These are phyloP conservation scores for Podospora fimiseda DNA, from an alignment of 495 filamentous ascomycete genomes.

Conservation along the genomic window DNA sequence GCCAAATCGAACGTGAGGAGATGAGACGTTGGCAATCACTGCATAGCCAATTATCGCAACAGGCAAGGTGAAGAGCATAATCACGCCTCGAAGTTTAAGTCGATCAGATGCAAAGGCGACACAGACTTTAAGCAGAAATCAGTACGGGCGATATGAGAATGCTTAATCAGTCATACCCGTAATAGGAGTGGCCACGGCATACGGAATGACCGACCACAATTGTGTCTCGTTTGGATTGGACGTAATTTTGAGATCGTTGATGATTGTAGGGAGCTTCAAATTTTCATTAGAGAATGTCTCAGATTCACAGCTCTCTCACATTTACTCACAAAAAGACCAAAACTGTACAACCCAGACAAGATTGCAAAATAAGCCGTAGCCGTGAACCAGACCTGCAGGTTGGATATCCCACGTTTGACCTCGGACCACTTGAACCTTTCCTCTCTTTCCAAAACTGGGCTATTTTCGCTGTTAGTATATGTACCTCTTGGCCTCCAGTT, in stretches of 20 bases:
- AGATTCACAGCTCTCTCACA: too few relatives aligned
- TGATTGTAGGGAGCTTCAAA: conserved; percentile 62
- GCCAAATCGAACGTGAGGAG: conserved; percentile 59
- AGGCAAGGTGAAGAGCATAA: conserved; percentile 41
- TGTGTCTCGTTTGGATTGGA: conserved; percentile 58
- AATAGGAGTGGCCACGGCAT: conserved; percentile 52
- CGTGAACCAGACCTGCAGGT: conserved; percentile 51
- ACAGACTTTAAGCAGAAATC: too few relatives aligned
- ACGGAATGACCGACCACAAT: conserved; percentile 62
- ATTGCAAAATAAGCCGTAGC: conserved; percentile 41
- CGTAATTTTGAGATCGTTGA: conserved; percentile 51
- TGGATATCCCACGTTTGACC: conserved; percentile 52
- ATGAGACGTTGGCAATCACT: conserved; percentile 25
- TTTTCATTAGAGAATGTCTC: conserved; percentile 33
- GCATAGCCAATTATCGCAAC: conserved; percentile 55
- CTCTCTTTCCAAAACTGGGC: conserved; percentile 31
- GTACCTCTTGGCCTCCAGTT: neutral
- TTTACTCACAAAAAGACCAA: conserved; percentile 47
- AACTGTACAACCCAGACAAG: conserved; percentile 40
- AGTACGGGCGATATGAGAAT: conserved; percentile 4
- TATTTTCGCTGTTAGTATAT: conserved; percentile 10
- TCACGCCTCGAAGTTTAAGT: conserved; percentile 33
- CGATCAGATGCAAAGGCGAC: conserved; percentile 43
- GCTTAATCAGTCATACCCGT: conserved; percentile 38
- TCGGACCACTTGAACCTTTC: conserved; percentile 61